Conservation (phyloP, 2,329 filamentous ascomycete genomes). For the Conoideocrella luteorostrata region DNA sequence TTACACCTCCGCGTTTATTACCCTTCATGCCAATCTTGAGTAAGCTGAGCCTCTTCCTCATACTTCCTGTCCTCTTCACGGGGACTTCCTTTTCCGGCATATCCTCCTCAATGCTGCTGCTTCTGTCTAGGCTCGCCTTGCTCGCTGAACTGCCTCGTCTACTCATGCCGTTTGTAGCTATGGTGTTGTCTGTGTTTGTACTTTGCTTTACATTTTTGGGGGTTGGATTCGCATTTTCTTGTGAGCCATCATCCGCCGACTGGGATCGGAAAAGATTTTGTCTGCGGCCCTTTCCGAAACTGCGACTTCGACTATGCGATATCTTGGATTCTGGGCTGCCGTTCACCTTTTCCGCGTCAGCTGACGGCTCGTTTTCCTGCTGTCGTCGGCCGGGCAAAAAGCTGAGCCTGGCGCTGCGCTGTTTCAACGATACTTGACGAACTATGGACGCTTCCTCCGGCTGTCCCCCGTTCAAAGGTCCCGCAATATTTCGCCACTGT, state of each 20-base stretch:
- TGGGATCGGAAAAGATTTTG: conserved; percentile 40
- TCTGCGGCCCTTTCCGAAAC: conserved; percentile 26
- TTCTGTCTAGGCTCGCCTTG: conserved; percentile 23
- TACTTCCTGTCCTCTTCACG: conserved; percentile 49
- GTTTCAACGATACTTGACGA: conserved; percentile 45
- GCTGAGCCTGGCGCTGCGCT: conserved; percentile 48
- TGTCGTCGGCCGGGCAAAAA: conserved; percentile 47
- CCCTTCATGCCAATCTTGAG: conserved; percentile 68
- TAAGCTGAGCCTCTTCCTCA: conserved; percentile 73
- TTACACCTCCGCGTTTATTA: conserved; percentile 46
- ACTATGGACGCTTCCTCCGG: conserved; percentile 45
- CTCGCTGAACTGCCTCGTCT: conserved; percentile 17
- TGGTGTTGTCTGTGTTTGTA: too few species aligned
- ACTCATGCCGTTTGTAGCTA: conserved; percentile 9
- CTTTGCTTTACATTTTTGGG: too few species aligned
- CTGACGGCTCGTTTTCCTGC: conserved; percentile 30
- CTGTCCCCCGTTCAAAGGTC: conserved; percentile 27
- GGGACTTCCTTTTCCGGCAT: conserved; percentile 25
- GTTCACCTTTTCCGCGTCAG: conserved; percentile 22
- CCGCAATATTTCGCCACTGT: conserved; percentile 25
- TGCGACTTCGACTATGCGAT: conserved; percentile 19
- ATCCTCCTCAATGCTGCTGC: conserved; percentile 16
- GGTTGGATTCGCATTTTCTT: conserved; percentile 9
- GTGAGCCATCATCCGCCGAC: conserved; percentile 21
- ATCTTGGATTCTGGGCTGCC: conserved; percentile 27